Evolutionary conservation across 306 rosid genomes (phyloP), one percentile per base, ranked within the genome.

Genomic region (Cicer yamashitae): DNA sequence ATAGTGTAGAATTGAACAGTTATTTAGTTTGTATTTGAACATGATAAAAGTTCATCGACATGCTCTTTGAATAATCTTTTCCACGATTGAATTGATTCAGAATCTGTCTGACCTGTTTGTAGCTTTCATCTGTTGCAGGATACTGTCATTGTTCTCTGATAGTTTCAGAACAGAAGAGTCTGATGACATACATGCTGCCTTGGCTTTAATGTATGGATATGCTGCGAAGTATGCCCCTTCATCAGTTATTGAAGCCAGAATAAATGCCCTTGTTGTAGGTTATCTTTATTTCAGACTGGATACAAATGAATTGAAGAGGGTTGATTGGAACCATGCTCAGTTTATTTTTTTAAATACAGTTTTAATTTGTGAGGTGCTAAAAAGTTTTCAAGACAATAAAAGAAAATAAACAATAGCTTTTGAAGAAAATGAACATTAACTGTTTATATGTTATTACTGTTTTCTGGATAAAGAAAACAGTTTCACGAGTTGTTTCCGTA

Each of bases 161-260:
- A 87, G 85, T 86, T 88, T 80, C 82, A 90, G 78, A 85, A 76
- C 90, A 8, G 98, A 90, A 73, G 98, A 90, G 62, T 90, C 96
- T 53, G 98, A 94, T 77, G 98, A 94, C 77, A 88, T 90, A 77
- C 96, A 94, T 85, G 98, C 98, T 86, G 98, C 96, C 82, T 86
- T 94, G 84, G 98, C 98, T 30, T 82, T 94, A 52, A 94, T 94
- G 98, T 94, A 94, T 81, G 98, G 98, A 73, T 94, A 94, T 84
- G 98, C 98, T 70, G 98, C 98, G 25, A 94, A 94, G 79, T 94
- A 94, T 85, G 98, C 98, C 70, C 98, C 96, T 25, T 86, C 98
- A 68, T 83, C 98, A n/a, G 97, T 94, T 70, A 94, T 94, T 74
- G 98, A 94, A 87, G 98, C 97, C 77, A 84, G 98, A 85, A 94